Percentiles rank a stretch among this genome's conserved stretches.
phyloP scores from a whole-genome alignment of 73 alveolate species.

The Durusdinium trenchii region DNA sequence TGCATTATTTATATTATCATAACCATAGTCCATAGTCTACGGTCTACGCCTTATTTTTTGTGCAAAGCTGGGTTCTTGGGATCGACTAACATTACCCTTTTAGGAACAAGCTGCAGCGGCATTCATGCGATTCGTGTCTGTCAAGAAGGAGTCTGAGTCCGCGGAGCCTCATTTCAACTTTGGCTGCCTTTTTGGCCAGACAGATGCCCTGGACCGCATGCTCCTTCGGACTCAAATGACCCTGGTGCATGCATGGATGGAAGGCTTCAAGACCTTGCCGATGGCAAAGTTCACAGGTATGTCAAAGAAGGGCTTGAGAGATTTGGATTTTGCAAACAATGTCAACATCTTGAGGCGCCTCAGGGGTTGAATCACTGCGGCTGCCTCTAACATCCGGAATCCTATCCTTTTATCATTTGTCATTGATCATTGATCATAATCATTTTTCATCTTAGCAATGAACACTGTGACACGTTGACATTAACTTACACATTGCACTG shows the following conservation, averaged over 20 bases:
- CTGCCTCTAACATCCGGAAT: no score
- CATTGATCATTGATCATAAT: no score
- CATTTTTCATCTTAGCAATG: no score
- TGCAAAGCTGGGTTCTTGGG: no score
- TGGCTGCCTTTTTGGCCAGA: not conserved
- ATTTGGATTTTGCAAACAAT: not conserved
- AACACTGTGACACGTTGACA: no score
- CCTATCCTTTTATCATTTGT: no score
- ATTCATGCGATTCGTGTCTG: not conserved
- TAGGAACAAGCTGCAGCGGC: not conserved
- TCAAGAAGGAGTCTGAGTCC: not conserved
- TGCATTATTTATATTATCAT: no score
- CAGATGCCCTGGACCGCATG: not conserved
- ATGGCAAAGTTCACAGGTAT: not conserved
- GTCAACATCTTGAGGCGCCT: not conserved
- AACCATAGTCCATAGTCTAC: no score
- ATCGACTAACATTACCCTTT: no score
- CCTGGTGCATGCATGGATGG: not conserved
- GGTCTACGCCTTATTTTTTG: no score
- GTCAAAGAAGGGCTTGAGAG: not conserved
- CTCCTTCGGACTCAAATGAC: conserved; percentile 36
- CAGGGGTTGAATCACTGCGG: not conserved
- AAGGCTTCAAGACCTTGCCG: not conserved
- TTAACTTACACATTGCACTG: no score
- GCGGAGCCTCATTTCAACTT: not conserved